Conservation (phyloP, 768 basidiomycete species). For the Mycena epipterygia region DNA sequence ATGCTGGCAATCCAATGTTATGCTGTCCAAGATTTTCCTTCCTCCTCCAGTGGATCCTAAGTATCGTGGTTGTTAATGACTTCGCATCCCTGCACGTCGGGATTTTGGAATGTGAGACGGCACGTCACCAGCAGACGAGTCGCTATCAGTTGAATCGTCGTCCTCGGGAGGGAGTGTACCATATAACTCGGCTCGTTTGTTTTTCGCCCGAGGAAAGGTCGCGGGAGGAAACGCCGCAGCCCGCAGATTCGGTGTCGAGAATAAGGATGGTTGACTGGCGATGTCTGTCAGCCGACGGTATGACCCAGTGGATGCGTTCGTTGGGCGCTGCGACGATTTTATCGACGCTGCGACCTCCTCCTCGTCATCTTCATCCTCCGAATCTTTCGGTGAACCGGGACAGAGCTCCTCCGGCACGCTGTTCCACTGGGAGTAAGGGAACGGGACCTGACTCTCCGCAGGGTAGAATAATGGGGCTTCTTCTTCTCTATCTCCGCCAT, state of each 20-base stretch:
- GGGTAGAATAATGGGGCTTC: conserved; percentile 62
- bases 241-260: conserved; percentile 47
- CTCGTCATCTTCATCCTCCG: conserved; percentile 58
- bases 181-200: conserved; percentile 54
- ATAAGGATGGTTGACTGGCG: conserved; percentile 54
- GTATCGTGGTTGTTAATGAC: not conserved
- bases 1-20: no score
- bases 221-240: conserved; percentile 37
- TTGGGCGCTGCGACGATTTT: conserved; percentile 37
- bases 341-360: conserved; percentile 45
- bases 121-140: conserved; percentile 50
- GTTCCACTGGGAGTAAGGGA: conserved; percentile 67
- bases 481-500: not conserved
- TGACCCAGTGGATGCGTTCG: conserved; percentile 33
- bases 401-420: conserved; percentile 30
- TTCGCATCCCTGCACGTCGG: conserved; percentile 62
- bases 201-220: conserved; percentile 42
- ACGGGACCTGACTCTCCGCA: conserved; percentile 65
- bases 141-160: conserved; percentile 55
- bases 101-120: conserved; percentile 74
- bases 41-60: not conserved
- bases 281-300: conserved; percentile 70
- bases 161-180: conserved; percentile 47
- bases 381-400: conserved; percentile 49
- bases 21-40: not conserved